These are phyloP conservation scores for Crassisporium funariophilum DNA, from an alignment of 768 basidiomycete genomes.

Conservation along the genomic window DNA sequence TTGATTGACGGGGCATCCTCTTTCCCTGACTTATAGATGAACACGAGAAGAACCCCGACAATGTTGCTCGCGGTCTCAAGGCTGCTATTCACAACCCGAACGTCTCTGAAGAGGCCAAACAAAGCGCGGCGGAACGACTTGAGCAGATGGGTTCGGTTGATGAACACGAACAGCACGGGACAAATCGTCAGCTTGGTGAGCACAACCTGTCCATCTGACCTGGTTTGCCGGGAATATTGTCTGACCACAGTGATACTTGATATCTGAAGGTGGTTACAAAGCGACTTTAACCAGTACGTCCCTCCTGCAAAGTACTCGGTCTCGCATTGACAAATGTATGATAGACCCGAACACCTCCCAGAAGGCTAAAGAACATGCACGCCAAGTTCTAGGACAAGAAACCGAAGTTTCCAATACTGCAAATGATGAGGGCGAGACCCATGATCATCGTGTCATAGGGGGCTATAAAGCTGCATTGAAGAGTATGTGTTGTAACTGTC, in stretches of 20 bases:
- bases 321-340: not conserved
- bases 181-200: not conserved
- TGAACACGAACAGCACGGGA: slow-evolving; percentile 1
- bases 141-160: slow-evolving; percentile 6
- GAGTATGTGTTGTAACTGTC: slow-evolving; percentile 19
- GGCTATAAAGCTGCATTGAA: slow-evolving; percentile 35
- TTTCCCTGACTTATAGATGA: not conserved
- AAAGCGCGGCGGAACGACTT: slow-evolving; percentile 44
- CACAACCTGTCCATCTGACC: slow-evolving; percentile 27
- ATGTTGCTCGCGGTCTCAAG: slow-evolving; percentile 50
- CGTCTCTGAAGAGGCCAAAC: slow-evolving; percentile 55
- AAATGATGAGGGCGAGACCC: not conserved
- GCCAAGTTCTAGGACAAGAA: not conserved
- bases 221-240: slow-evolving; percentile 37
- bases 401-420: not conserved
- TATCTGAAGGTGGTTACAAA: not conserved
- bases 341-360: not conserved
- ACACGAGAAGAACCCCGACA: slow-evolving; percentile 11
- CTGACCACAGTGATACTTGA: too few relatives aligned
- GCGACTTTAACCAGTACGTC: not conserved
- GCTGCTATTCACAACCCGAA: slow-evolving; percentile 59
- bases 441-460: slow-evolving; percentile 19
- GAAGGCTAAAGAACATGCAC: not conserved
- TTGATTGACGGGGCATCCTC: too few relatives aligned
- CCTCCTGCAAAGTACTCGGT: not conserved